These are phyloP conservation scores for Hyaloraphidium curvatum DNA, from an alignment of 192 early-diverging fungal species.

Conservation along the genomic window DNA sequence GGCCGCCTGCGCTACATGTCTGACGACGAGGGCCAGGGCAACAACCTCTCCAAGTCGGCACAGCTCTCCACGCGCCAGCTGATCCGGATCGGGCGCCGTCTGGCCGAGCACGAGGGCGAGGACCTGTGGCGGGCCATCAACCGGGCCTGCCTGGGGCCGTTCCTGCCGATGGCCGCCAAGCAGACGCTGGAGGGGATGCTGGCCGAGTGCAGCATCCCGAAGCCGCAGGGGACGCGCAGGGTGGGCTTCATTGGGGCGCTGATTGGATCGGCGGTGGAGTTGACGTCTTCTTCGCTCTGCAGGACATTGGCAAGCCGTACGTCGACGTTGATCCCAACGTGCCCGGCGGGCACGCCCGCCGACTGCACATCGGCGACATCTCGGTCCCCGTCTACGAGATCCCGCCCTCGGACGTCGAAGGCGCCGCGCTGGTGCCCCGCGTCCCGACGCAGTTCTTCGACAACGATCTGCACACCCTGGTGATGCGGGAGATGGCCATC, in stretches of 20 bases:
- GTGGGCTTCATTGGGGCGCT: too few species aligned
- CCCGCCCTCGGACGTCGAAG: background rate
- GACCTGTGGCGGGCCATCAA: conserved; percentile 39
- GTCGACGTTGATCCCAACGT: too few species aligned
- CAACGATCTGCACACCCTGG: conserved; percentile 47
- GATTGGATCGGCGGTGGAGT: too few species aligned
- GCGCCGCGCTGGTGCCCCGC: background rate
- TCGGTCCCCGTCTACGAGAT: background rate
- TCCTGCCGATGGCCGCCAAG: conserved; percentile 43
- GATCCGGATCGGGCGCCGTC: conserved; percentile 42
- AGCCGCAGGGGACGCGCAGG: too few species aligned
- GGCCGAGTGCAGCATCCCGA: conserved; percentile 30
- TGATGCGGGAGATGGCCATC: conserved; percentile 55
- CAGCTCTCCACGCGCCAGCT: conserved; percentile 25
- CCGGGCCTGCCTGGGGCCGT: conserved; percentile 43
- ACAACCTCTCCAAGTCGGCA: conserved; percentile 28
- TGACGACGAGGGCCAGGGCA: conserved; percentile 34
- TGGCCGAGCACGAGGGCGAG: conserved; percentile 39
- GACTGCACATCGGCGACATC: background rate
- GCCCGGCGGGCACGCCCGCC: too few species aligned
- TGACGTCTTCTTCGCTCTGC: too few species aligned
- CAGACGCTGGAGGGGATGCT: conserved; percentile 43
- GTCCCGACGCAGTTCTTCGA: conserved; percentile 35
- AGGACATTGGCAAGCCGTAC: too few species aligned
- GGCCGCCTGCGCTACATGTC: conserved; percentile 31